Evolutionary conservation across 2,329 filamentous ascomycete species (phyloP), one percentile per base, ranked within the genome.

Genomic region (Camillea tinctor): DNA sequence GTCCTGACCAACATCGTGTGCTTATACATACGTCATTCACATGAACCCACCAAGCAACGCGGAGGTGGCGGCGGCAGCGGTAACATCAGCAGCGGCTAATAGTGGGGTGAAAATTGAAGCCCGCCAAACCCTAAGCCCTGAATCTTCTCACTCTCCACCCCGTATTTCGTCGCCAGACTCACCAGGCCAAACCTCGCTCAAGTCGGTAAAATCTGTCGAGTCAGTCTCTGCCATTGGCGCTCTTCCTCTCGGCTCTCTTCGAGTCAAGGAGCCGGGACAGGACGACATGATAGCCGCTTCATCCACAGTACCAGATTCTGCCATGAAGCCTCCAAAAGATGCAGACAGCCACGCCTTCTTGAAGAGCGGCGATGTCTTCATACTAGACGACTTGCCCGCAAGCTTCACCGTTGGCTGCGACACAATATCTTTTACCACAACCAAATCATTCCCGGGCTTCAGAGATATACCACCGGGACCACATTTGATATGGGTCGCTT

Each of bases 401-500:
- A 72, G 76, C 44, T 82, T 83, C 59, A 81, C 78, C 1, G 72
- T 88, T 19, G 84, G 84, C 51, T 83, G 81, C 65, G 84, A 87
- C 66, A 74, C 78, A 2, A 70, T 81, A 52, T 80, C 80, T 1
- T 78, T 84, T 62, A 80, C 77, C 17, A 77, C 77, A 4, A 74
- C 72, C 49, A 72, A 65, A 49, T 64, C 78, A 21, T 84, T 87
- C 64, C 73, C 75, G 7, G 86, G 86, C 20, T 76, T 88, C 59
- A 79, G 79, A 21, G 77, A 84, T 57, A 75, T 88, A 23, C 83
- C 84, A 0, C 68, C 76, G 0, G 86, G 86, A 0, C 71, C 81
- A 15, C 86, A 88, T 68, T 82, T 88, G 60, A 75, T 88, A 59
- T 88, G 85, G 84, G 79, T 82, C 24, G 77, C 84, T 1, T 77